These are phyloP conservation scores for Hygrophoropsis aurantiaca DNA, from an alignment of 768 basidiomycete species.

Conservation along the genomic window DNA sequence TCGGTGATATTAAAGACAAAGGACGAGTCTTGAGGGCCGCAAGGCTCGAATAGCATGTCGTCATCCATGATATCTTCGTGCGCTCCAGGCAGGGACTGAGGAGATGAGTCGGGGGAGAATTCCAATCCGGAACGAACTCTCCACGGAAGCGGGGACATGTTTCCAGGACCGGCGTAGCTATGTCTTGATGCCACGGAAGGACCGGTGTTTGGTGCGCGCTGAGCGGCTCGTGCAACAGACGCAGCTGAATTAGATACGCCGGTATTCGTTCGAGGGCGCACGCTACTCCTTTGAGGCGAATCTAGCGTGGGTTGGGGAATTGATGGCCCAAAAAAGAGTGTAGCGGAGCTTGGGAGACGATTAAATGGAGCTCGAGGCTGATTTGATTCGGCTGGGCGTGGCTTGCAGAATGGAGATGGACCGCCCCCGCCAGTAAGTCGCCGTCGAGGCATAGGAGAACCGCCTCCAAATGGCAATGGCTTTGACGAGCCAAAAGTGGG, in stretches of 20 bases:
- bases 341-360: conserved; percentile 59
- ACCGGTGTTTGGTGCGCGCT: conserved; percentile 13
- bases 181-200: conserved; percentile 50
- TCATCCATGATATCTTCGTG: conserved; percentile 35
- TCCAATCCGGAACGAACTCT: conserved; percentile 36
- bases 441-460: conserved; percentile 55
- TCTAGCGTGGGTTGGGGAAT: conserved; percentile 24
- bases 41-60: conserved; percentile 53
- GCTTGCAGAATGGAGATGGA: conserved; percentile 32
- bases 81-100: conserved; percentile 29
- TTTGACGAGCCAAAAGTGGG: conserved; percentile 38
- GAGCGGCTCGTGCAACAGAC: conserved; percentile 3
- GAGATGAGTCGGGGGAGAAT: conserved; percentile 55
- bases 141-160: conserved; percentile 29
- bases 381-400: conserved; percentile 15
- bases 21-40: conserved; percentile 46
- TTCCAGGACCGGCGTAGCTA: conserved; percentile 59
- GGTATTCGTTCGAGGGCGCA: conserved; percentile 21
- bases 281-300: conserved; percentile 8
- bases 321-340: conserved; percentile 64
- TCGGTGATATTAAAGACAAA: conserved; percentile 57
- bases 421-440: conserved; percentile 44
- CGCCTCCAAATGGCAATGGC: conserved; percentile 46
- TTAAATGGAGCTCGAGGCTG: conserved; percentile 42
- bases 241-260: conserved; percentile 13